Conservation (phyloP, 2,329 filamentous ascomycete genomes). For the Lecanicillium sp. region DNA sequence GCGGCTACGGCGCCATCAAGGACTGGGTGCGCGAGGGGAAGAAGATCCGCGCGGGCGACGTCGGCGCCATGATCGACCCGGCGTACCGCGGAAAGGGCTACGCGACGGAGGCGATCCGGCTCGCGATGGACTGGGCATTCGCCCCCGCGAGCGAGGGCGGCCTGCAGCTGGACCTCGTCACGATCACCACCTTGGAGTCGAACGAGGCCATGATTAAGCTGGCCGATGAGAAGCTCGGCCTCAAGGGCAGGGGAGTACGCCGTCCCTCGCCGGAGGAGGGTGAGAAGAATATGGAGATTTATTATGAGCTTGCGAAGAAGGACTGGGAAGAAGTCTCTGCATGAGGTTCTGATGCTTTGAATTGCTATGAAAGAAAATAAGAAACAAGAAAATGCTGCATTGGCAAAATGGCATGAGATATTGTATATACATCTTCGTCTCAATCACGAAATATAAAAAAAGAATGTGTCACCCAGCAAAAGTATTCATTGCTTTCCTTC, state of each 20-base stretch:
- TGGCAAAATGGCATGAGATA: no score
- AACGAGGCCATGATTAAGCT: slow-evolving; percentile 22
- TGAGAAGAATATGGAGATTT: slow-evolving; percentile 18
- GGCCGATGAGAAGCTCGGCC: slow-evolving; percentile 20
- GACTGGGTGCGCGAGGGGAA: slow-evolving; percentile 17
- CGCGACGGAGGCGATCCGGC: slow-evolving; percentile 21
- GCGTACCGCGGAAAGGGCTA: slow-evolving; percentile 21
- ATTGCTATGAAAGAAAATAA: not conserved
- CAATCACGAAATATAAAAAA: not conserved
- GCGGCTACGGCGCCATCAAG: slow-evolving; percentile 25
- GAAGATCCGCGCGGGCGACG: slow-evolving; percentile 21
- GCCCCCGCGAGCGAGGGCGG: slow-evolving; percentile 18
- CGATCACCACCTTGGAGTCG: slow-evolving; percentile 20
- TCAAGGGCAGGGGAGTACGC: slow-evolving; percentile 17
- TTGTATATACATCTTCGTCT: no score
- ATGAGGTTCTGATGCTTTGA: not conserved
- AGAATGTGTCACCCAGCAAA: not conserved
- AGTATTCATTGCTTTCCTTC: slow-evolving; percentile 8
- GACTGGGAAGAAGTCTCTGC: slow-evolving; percentile 13
- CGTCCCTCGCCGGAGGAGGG: slow-evolving; percentile 12
- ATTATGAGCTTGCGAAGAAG: slow-evolving; percentile 21
- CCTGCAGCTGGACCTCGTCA: slow-evolving; percentile 24
- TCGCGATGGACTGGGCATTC: slow-evolving; percentile 25
- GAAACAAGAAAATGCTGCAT: not conserved
- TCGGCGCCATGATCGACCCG: slow-evolving; percentile 23